Evolutionary conservation across 352 stramenopile species (phyloP), one percentile per base, ranked within the genome.

Genomic region (Pilasporangium apinafurcum): DNA sequence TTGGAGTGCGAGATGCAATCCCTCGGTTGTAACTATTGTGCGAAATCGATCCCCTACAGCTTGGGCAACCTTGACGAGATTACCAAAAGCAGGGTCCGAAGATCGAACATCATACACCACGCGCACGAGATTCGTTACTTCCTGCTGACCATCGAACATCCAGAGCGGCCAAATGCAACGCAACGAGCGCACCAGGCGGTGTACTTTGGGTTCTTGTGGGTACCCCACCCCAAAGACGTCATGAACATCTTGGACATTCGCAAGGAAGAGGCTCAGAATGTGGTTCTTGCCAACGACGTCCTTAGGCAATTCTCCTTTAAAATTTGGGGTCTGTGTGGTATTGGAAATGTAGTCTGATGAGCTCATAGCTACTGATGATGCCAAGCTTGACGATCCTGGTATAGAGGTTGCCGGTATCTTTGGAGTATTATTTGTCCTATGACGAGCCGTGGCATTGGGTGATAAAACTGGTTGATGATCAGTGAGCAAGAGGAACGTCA

Each of bases 101-200:
- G 68, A 74, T 8, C 76, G 68, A 6, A 63, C 53, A 34, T 76
- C 65, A 44, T 66, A 88, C 8, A 91, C 37, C 24, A 87, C 79
- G 24, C 78, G 77, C 7, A 91, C 74, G 16, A 91, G 57, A 12
- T 48, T 52, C 26, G 58, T 62, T 16, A 59, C 62, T 44, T 91
- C 79, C 33, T 82, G 68, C 27, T 73, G 62, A 3, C 66, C 67
- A 33, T 84, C 72, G 34, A 79, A 70, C 71, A 91, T 87, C 76
- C 79, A 91, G 38, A 84, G 45, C 5, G 79, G 73, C 79, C 79
- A 91, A 30, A 89, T 44, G 31, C 66, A 62, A 9, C 59, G 58
- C 37, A 92, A 44, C 16, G 53, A 63, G 4, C 59, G 48, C 29
- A 85, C 64, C 8, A 92, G 38, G 8, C 76, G 74, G 25, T 92